A percentile compares a stretch with the other conserved stretches of the same genome.
Evolutionary conservation across 768 basidiomycete species (phyloP).

Genomic region (Termitomyces sp.): DNA sequence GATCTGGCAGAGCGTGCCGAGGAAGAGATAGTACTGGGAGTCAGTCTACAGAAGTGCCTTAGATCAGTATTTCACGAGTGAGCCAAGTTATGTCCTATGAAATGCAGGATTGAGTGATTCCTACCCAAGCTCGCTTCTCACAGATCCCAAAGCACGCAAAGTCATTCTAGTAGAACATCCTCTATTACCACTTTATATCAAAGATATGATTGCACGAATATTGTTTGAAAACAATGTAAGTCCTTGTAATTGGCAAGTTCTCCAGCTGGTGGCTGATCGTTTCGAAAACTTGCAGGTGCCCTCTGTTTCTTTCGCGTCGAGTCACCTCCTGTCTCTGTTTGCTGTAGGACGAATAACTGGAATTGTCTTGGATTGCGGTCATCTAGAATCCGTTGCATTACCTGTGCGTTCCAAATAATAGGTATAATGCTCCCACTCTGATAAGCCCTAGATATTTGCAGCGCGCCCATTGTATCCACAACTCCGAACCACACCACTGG

Average conservation of each 20-base stretch:
- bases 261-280: background rate
- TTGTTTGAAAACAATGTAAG: slow-evolving; percentile 88
- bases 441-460: slow-evolving; percentile 66
- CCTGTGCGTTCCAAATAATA: slow-evolving; percentile 55
- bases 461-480: slow-evolving; percentile 83
- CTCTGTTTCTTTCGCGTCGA: slow-evolving; percentile 88
- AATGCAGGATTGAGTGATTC: slow-evolving; percentile 1
- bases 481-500: slow-evolving; percentile 79
- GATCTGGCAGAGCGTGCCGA: slow-evolving; percentile 58
- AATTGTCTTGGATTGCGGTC: slow-evolving; percentile 88
- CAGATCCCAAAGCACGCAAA: slow-evolving; percentile 93
- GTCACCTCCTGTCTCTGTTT: slow-evolving; percentile 79
- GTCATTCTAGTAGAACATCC: slow-evolving; percentile 92
- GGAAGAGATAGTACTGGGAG: slow-evolving; percentile 66
- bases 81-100: slow-evolving; percentile 21
- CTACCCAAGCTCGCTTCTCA: slow-evolving; percentile 70
- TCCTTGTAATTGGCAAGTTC: background rate
- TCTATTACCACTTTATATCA: slow-evolving; percentile 77
- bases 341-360: slow-evolving; percentile 89
- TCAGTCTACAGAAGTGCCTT: slow-evolving; percentile 60
- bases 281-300: slow-evolving; percentile 57
- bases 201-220: slow-evolving; percentile 80
- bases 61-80: slow-evolving; percentile 84
- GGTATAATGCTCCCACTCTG: background rate
- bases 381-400: slow-evolving; percentile 82